Conservation (phyloP, 176 grass and related monocot species). For the Pontederia paniculata region DNA sequence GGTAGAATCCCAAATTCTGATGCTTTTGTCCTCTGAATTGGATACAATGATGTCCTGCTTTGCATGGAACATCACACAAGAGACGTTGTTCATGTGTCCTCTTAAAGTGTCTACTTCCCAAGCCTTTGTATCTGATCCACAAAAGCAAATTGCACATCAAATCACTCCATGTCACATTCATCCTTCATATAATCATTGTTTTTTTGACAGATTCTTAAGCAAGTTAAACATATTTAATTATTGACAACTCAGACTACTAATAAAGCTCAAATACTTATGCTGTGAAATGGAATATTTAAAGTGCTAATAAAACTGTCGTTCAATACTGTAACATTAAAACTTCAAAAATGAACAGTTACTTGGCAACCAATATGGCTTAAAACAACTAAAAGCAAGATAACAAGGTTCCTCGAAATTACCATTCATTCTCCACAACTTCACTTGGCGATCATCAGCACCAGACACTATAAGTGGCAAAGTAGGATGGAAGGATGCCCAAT, state of each 20-base stretch:
- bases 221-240: too few species aligned
- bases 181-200: too few species aligned
- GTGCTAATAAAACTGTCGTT: too few species aligned
- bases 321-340: background rate
- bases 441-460: constrained; percentile 86
- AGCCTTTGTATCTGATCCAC: constrained; percentile 72
- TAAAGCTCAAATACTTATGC: background rate
- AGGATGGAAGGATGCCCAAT: constrained; percentile 87
- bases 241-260: background rate
- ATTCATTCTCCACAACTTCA: constrained; percentile 90
- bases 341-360: background rate
- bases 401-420: constrained; percentile 31
- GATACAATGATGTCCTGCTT: constrained; percentile 95
- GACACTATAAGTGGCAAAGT: constrained; percentile 72
- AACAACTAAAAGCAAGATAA: background rate
- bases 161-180: too few species aligned
- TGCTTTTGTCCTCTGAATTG: constrained; percentile 97
- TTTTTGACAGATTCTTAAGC: too few species aligned
- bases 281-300: background rate
- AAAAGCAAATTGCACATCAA: too few species aligned
- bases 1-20: constrained; percentile 88
- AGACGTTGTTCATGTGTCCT: constrained; percentile 97
- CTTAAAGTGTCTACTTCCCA: constrained; percentile 96
- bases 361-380: background rate
- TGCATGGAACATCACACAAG: constrained; percentile 84